A percentile compares a stretch with the other conserved stretches of the same genome.
phyloP scores from a whole-genome alignment of 2,329 filamentous ascomycete species.

The Epichloe hybrida region DNA sequence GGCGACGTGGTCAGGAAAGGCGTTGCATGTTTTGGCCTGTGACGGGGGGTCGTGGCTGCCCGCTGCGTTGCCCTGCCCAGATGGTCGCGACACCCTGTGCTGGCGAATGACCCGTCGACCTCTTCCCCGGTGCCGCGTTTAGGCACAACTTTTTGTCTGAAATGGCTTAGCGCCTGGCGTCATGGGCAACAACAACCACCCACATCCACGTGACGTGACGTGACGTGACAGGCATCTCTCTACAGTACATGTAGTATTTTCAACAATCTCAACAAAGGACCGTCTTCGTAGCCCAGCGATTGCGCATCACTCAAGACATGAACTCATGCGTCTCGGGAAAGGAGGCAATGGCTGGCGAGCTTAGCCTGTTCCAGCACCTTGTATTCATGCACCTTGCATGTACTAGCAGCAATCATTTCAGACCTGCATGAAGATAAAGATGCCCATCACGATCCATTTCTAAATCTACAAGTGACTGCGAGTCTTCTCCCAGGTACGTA shows the following conservation, averaged over 20 bases:
- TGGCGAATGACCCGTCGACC: not conserved
- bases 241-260: too few species aligned
- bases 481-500: too few species aligned
- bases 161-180: slow-evolving; percentile 9
- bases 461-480: too few species aligned
- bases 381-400: too few species aligned
- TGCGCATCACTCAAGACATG: not conserved
- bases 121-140: not conserved
- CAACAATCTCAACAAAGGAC: not conserved
- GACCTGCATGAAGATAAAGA: too few species aligned
- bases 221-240: not conserved
- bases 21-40: slow-evolving; percentile 16
- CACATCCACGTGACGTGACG: not conserved
- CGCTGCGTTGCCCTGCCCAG: slow-evolving; percentile 5
- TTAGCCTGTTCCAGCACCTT: too few species aligned
- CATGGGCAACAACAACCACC: slow-evolving; percentile 5
- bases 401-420: too few species aligned
- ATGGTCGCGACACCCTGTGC: slow-evolving; percentile 5
- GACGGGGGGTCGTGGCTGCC: slow-evolving; percentile 5
- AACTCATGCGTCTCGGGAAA: not conserved
- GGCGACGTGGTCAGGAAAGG: slow-evolving; percentile 3
- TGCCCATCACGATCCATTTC: too few species aligned
- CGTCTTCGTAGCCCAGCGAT: not conserved
- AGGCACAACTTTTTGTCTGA: slow-evolving; percentile 5
- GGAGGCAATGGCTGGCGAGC: too few species aligned